Evolutionary conservation across 768 basidiomycete genomes (phyloP), one percentile per base, ranked within the genome.

Genomic region (Tricholoma terreum): DNA sequence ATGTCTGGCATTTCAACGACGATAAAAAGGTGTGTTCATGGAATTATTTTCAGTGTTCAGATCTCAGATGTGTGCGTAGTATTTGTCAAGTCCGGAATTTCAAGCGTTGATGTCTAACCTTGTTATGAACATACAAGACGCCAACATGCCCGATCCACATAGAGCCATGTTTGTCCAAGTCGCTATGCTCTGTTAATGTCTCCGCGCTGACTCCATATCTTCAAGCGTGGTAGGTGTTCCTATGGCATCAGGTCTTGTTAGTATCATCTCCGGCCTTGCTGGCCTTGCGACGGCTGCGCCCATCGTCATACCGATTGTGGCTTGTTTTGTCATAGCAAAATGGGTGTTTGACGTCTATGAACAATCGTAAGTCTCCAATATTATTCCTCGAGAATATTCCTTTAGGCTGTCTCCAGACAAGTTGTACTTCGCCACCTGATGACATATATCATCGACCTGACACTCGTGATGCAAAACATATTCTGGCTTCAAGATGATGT

Each of bases 1-100:
- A 52, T 14, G 59, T 61, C 42, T 70, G 69, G 69, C 58, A 60
- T 22, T 65, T 70, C 50, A 36, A 62, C n/a, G 67, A 70, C 56
- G 64, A 64, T 3, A 34, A 65, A 1, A 55, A 50, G 21, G 68
- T 63, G 19, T 12, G 65, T 52, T 36, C 10, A 11, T 17, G 14
- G 30, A 42, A 22, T 27, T 8, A 12, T n/a, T 48, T 5, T 45
- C 22, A 15, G 51, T 38, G 17, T n/a, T 14, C 36, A 10, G 10
- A 12, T 38, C 36, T 15, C 15, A 22, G 31, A 43, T 58, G 24
- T 3, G 17, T 49, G 22, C 22, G 14, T 48, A 63, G 61, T 61
- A 65, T 36, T 40, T 65, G 35, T 48, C 58, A 6, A 60, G 60
- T 48, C n/a, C 21, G 4, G 21, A 58, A 38, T 67, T 66, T 27